phyloP scores from a whole-genome alignment of 2,329 filamentous ascomycete genomes.

The Dactylonectria macrodidyma region DNA sequence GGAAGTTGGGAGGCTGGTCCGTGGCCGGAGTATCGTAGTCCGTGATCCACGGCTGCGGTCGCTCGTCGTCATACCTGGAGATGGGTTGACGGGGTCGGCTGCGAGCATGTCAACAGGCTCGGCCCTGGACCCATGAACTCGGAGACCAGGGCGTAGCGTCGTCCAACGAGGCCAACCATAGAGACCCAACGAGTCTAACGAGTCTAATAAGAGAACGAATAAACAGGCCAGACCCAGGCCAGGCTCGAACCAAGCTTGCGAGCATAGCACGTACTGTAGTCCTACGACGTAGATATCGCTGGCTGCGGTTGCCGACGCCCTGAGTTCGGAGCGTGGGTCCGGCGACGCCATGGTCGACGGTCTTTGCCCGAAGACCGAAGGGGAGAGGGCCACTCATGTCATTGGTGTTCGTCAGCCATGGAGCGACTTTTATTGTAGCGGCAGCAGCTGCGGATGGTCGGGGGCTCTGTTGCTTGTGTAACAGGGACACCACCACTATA shows the following conservation, averaged over 20 bases:
- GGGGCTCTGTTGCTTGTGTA: constrained; percentile 26
- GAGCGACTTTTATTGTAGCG: constrained; percentile 25
- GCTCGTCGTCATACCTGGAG: constrained; percentile 32
- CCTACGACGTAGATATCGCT: background rate
- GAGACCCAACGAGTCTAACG: constrained; percentile 2
- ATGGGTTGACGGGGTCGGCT: constrained; percentile 9
- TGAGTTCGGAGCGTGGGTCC: constrained; percentile 37
- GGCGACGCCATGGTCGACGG: constrained; percentile 36
- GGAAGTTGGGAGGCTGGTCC: background rate
- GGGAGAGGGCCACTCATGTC: constrained; percentile 43
- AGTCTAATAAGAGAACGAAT: constrained; percentile 6
- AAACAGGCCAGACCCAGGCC: constrained; percentile 32
- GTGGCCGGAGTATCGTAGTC: background rate
- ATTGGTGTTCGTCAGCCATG: constrained; percentile 44
- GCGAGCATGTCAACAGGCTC: constrained; percentile 13
- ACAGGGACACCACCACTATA: background rate
- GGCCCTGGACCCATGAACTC: constrained; percentile 29
- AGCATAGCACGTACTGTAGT: background rate
- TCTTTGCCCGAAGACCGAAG: constrained; percentile 39
- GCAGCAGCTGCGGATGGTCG: constrained; percentile 18
- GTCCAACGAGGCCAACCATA: constrained; percentile 10
- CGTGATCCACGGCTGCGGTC: constrained; percentile 1
- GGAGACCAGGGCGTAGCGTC: constrained; percentile 41
- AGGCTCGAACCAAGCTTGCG: constrained; percentile 4
- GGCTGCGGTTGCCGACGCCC: constrained; percentile 30